Conservation (phyloP, 441 rosid genomes). For the Viola pubescens region DNA sequence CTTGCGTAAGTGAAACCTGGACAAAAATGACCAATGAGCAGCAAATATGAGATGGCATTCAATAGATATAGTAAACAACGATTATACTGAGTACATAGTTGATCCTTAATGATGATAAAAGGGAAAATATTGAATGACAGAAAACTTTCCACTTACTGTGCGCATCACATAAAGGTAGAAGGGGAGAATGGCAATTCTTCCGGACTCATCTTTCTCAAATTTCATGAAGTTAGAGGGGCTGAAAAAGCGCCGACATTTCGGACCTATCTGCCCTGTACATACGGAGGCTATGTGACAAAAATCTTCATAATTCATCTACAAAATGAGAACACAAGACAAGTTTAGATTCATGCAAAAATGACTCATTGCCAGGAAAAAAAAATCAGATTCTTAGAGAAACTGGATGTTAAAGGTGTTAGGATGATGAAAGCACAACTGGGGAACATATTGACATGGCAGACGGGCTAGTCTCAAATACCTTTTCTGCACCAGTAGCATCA, state of each 20-base stretch:
- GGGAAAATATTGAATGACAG: neutral
- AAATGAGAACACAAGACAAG: constrained; percentile 12
- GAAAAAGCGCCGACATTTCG: constrained; percentile 91
- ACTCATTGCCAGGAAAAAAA: neutral
- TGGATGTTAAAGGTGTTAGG: neutral
- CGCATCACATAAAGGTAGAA: constrained; percentile 99
- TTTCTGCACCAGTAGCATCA: constrained; percentile 97
- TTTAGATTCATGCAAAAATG: constrained; percentile 9
- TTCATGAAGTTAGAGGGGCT: constrained; percentile 99
- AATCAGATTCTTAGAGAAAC: neutral
- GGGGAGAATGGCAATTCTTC: constrained; percentile 95
- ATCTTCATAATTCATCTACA: constrained; percentile 98
- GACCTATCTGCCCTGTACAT: constrained; percentile 94
- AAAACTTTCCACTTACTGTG: constrained; percentile 48
- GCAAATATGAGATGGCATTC: constrained; percentile 1
- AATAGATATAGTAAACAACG: neutral
- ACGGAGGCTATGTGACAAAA: constrained; percentile 97
- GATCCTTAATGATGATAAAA: neutral
- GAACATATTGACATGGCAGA: constrained; percentile 1
- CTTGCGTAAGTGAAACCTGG: constrained; percentile 98
- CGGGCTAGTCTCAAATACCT: constrained; percentile 33
- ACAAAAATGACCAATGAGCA: constrained; percentile 19
- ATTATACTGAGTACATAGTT: neutral
- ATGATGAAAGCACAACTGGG: neutral
- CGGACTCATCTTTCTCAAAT: constrained; percentile 98